These are phyloP conservation scores for Verbascum thapsus DNA, from an alignment of 257 asterid genomes.

Conservation along the genomic window DNA sequence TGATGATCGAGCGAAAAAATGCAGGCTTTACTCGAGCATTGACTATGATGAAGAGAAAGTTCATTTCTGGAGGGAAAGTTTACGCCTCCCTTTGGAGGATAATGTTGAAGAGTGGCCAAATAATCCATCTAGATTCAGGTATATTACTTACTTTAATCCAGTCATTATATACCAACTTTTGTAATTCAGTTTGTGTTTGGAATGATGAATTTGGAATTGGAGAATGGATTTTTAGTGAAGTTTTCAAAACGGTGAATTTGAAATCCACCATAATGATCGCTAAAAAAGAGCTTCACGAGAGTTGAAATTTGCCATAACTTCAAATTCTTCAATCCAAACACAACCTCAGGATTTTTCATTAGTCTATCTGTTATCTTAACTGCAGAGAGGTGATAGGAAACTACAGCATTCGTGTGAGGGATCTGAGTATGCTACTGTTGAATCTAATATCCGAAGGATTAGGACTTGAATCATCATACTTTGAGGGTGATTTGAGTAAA, in stretches of 20 bases:
- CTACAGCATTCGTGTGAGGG: conserved; percentile 30
- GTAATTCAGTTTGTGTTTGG: too few relatives aligned
- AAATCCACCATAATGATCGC: too few relatives aligned
- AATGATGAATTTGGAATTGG: too few relatives aligned
- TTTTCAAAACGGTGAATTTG: too few relatives aligned
- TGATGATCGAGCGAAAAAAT: conserved; percentile 6
- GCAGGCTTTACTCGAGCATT: conserved; percentile 34
- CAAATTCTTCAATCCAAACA: too few relatives aligned
- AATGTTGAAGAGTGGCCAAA: conserved; percentile 35
- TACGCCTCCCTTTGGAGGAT: conserved; percentile 30
- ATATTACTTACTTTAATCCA: neutral
- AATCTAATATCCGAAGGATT: conserved; percentile 36
- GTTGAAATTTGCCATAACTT: too few relatives aligned
- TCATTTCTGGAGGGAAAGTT: conserved; percentile 39
- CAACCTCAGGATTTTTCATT: too few relatives aligned
- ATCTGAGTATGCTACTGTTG: conserved; percentile 25
- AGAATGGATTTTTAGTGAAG: too few relatives aligned
- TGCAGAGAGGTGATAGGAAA: conserved; percentile 39
- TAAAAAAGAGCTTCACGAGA: too few relatives aligned
- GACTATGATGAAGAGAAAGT: conserved; percentile 29
- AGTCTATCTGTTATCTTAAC: neutral
- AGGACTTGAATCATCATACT: conserved; percentile 33
- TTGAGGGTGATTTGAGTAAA: conserved; percentile 24
- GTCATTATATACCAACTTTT: too few relatives aligned
- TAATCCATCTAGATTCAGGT: conserved; percentile 37